A percentile compares a stretch with the other conserved stretches of the same genome.
Conservation (phyloP, 331 rosid species). For the Stylosanthes scabra region DNA sequence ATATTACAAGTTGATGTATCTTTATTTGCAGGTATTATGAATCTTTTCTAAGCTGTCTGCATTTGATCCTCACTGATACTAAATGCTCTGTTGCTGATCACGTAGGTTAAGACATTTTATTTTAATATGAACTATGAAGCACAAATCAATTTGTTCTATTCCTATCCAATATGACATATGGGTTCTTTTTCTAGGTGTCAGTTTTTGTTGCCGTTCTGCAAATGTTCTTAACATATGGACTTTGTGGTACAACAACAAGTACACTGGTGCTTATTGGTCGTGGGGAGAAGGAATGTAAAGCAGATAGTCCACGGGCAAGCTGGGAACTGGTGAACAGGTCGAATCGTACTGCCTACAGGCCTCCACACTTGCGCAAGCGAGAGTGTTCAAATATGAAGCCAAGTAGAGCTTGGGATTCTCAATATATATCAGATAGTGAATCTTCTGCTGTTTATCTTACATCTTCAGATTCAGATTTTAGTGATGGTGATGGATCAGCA, state of each 20-base stretch:
- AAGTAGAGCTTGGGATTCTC: constrained; percentile 47
- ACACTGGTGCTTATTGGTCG: constrained; percentile 44
- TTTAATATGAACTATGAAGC: constrained; percentile 6
- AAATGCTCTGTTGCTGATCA: constrained; percentile 84
- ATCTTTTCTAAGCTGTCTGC: constrained; percentile 77
- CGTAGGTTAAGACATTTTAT: constrained; percentile 58
- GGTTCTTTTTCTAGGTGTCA: constrained; percentile 63
- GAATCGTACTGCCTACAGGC: constrained; percentile 64
- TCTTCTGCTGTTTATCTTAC: constrained; percentile 57
- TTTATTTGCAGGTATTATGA: constrained; percentile 76
- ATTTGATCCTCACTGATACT: constrained; percentile 73
- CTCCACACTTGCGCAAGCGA: constrained; percentile 91
- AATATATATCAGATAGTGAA: constrained; percentile 55
- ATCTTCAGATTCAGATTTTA: constrained; percentile 92
- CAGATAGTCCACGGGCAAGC: constrained; percentile 38
- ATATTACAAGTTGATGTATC: constrained; percentile 36
- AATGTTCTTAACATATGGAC: constrained; percentile 77
- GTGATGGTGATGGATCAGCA: constrained; percentile 82
- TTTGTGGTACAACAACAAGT: constrained; percentile 52
- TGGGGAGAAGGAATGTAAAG: constrained; percentile 48
- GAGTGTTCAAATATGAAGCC: constrained; percentile 57
- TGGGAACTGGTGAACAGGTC: constrained; percentile 57
- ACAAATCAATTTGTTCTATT: constrained; percentile 21
- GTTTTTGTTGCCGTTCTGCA: constrained; percentile 80
- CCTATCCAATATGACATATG: constrained; percentile 35